phyloP scores from a whole-genome alignment of 805 yeast genomes.

The Lachancea sp. region DNA sequence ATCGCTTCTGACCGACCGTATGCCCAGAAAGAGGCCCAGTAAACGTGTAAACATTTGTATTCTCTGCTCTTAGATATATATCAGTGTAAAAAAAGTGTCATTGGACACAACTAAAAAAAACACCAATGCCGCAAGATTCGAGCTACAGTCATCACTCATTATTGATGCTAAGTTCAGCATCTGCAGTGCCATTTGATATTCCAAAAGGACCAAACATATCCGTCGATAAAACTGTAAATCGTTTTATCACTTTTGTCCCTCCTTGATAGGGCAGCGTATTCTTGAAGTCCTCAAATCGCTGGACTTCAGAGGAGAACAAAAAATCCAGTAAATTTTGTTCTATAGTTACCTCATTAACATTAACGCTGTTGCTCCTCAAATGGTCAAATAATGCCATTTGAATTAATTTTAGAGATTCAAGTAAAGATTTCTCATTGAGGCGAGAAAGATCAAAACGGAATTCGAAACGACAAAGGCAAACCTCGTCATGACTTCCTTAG shows the following conservation, averaged over 20 bases:
- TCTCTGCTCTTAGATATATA: not conserved
- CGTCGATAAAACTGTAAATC: conserved; percentile 18
- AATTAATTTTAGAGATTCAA: conserved; percentile 5
- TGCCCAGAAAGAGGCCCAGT: too few relatives aligned
- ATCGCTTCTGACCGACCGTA: too few relatives aligned
- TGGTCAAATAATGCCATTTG: conserved; percentile 16
- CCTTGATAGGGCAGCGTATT: conserved; percentile 26
- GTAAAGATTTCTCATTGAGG: too few relatives aligned
- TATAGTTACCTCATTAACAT: too few relatives aligned
- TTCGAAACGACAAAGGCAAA: not conserved
- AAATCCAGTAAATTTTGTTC: too few relatives aligned
- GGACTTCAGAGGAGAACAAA: too few relatives aligned
- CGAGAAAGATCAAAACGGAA: not conserved
- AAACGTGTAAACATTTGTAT: not conserved
- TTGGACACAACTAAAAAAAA: conserved; percentile 2
- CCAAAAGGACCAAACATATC: conserved; percentile 31
- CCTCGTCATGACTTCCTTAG: too few relatives aligned
- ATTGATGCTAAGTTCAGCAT: not conserved
- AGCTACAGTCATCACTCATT: not conserved
- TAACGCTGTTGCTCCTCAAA: conserved; percentile 29
- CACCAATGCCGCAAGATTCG: conserved; percentile 1
- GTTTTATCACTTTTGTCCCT: conserved; percentile 31
- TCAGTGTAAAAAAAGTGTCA: conserved; percentile 2
- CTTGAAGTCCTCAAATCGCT: not conserved
- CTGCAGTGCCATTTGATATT: not conserved